Evolutionary conservation across 352 stramenopile genomes (phyloP).

Genomic region (Globisporangium parvum): DNA sequence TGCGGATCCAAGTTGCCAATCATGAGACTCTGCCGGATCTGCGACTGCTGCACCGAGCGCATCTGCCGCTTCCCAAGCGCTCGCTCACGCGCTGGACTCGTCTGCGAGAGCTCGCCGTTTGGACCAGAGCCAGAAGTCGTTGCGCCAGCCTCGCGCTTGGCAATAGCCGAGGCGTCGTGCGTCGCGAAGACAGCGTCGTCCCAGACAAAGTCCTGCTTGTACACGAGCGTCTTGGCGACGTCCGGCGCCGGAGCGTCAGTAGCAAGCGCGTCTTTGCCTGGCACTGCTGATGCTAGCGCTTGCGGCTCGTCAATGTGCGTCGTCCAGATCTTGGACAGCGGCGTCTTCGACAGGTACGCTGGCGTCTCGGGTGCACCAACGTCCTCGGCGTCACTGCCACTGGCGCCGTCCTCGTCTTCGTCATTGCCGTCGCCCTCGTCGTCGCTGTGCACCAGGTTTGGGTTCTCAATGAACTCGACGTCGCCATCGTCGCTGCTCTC

Average conservation of each 20-base stretch:
- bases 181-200: constrained; percentile 51
- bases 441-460: neutral
- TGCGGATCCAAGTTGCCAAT: constrained; percentile 71
- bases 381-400: constrained; percentile 4
- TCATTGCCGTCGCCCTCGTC: neutral
- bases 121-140: neutral
- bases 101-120: neutral
- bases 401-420: neutral
- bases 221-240: constrained; percentile 20
- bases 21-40: constrained; percentile 76
- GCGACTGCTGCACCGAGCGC: constrained; percentile 68
- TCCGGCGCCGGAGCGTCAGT: neutral
- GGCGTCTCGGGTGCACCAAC: too few relatives aligned
- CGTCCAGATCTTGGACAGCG: constrained; percentile 54
- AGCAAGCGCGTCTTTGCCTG: too few relatives aligned
- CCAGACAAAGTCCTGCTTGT: constrained; percentile 74
- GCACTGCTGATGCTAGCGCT: neutral
- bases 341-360: constrained; percentile 14
- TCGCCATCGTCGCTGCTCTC: constrained; percentile 10
- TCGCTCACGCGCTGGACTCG: constrained; percentile 13
- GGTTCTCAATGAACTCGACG: constrained; percentile 13
- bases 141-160: neutral
- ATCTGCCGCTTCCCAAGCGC: constrained; percentile 44
- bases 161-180: neutral
- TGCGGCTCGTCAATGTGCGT: constrained; percentile 18